Evolutionary conservation across 163 green algal species (phyloP), one percentile per base, ranked within the genome.

Genomic region (Scenedesmus sp.): DNA sequence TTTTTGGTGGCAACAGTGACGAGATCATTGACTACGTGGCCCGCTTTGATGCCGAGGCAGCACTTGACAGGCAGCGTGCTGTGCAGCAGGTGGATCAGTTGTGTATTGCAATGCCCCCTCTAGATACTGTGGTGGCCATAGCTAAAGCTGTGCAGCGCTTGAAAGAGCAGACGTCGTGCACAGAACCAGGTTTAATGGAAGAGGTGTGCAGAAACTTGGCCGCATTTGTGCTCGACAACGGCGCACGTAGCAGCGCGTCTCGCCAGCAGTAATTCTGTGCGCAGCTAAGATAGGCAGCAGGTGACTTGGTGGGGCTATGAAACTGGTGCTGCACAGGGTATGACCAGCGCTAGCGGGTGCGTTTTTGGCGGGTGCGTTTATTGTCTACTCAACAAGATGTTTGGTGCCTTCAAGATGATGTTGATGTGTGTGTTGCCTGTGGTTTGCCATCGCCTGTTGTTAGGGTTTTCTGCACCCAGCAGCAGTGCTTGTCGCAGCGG

Each of bases 21-120:
- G 85, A 90, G 35, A 85, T 90, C 20, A 42, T 46, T 5, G 85
- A 85, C 30, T n/a, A 68, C 4, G 20, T 90, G 16, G 85, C 72
- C 20, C 33, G 49, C 15, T 90, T 85, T 40, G 3, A 53, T 26
- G 13, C 15, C 2, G 65, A 83, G 24, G 85, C 85, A 30, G 20
- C 72, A 46, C 33, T 20, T 42, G 44, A 56, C n/a, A 76, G 43
- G 43, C 20, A 43, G 46, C 9, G 42, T 10, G 85, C 65, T 37
- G 81, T 43, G 51, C 56, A 76, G n/a, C 70, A 76, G 20, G 85
- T 33, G 7, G 85, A 81, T 3, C 43, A 72, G 46, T 3, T 43
- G 46, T 20, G 85, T 18, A 81, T 20, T 13, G 33, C 51, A 12
- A 35, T 90, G 72, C n/a, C 16, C 3, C 85, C 85, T 24, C 33